Conservation (phyloP, 179 eudicot species). For the Nepenthes alata region DNA sequence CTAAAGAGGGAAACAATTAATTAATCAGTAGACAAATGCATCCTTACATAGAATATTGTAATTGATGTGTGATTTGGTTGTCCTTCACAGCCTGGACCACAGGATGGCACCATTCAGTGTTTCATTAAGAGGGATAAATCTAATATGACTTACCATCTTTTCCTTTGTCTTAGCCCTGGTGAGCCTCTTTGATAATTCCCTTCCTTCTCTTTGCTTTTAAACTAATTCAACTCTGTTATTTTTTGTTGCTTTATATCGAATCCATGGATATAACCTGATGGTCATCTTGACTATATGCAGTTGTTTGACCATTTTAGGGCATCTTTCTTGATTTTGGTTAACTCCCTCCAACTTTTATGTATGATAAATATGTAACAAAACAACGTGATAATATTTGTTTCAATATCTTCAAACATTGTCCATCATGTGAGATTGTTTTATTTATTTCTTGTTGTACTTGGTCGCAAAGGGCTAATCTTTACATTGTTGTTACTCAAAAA, state of each 20-base stretch:
- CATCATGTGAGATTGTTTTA: no score
- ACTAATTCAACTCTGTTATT: neutral
- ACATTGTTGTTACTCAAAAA: no score
- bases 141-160: conserved; percentile 11
- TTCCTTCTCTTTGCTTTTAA: neutral
- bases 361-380: neutral
- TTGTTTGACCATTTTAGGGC: no score
- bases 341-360: neutral
- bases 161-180: conserved; percentile 64
- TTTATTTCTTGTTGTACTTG: no score
- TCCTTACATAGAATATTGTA: neutral
- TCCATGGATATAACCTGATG: neutral
- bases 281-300: neutral
- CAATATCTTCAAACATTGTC: no score
- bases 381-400: no score
- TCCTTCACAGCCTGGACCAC: conserved; percentile 59
- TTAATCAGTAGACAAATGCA: neutral
- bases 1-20: neutral
- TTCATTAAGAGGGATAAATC: conserved; percentile 14
- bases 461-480: no score
- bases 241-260: neutral
- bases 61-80: conserved; percentile 7
- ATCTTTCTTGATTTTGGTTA: no score
- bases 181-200: conserved; percentile 13
- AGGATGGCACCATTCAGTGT: conserved; percentile 58